Base-by-base conservation (phyloP, 2,329 filamentous ascomycete species). In the Botrytis fabae region DNA sequence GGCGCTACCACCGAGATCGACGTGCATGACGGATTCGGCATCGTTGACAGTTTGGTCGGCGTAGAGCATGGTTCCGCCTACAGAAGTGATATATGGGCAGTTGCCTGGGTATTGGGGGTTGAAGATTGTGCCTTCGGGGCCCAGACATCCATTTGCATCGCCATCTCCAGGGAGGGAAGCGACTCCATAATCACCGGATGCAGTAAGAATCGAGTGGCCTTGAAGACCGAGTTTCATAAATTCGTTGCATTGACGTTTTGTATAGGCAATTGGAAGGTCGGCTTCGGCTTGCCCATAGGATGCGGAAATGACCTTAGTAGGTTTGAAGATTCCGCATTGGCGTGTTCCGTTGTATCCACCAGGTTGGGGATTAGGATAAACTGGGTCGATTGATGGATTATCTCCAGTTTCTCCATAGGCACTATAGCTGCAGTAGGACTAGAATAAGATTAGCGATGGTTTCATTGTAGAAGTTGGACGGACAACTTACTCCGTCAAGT, bases 201-300 rank as follows among this genome's bases (percentile, higher is more conserved):
- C 85, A 79, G 91, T 90, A 44, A 92, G 81, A n/a, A 92, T 84
- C 35, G 87, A 87, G 6, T 91, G 86, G n/a, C 91, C 91, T 59
- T 90, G 88, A 2, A 88, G 86, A n/a, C 89, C 90, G 46, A 92
- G 87, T 77, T 91, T 86, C 61, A 86, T 88, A 77, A 91, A 90
- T 75, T 89, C 84, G 75, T 87, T 85, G 83, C 91, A 93, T 20
- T 91, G 88, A 65, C 86, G 85, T 65, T 84, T 83, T 28, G 89
- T 88, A 78, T 92, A 93, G 18, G 86, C 85, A 4, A 82, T 78
- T 0, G 91, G 90, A 0, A 93, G 84, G 9, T 87, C 86, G 77
- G 91, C 87, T 81, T 93, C 91, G 70, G 89, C 86, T 74, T 92
- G 90, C 65, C 89, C 90, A 79, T 93, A 93, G 0, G 89, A 91